Percentiles rank a stretch among this genome's conserved stretches.
phyloP scores from a whole-genome alignment of 305 asterid genomes.

The Fraxinus latifolia region DNA sequence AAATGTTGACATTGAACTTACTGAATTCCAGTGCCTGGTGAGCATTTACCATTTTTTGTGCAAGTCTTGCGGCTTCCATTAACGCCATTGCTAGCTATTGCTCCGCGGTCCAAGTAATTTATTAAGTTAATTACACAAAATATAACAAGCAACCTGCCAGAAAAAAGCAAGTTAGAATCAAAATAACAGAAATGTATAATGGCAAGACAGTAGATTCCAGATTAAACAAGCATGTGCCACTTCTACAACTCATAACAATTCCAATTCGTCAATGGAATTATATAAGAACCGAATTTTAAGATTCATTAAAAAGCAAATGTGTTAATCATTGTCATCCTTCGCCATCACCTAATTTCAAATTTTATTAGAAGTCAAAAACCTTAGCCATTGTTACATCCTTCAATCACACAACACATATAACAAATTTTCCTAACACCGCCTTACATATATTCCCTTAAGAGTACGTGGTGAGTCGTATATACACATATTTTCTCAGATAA shows the following conservation, averaged over 20 bases:
- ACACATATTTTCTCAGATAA: neutral
- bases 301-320: neutral
- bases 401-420: neutral
- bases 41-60: conserved; percentile 50
- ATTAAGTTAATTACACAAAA: conserved; percentile 71
- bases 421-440: conserved; percentile 3
- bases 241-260: neutral
- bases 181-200: conserved; percentile 3
- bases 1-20: conserved; percentile 36
- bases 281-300: neutral
- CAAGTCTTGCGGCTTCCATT: conserved; percentile 69
- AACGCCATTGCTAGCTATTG: conserved; percentile 89
- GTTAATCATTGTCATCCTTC: conserved; percentile 5
- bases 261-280: neutral
- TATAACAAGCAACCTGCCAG: conserved; percentile 68
- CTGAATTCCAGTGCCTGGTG: conserved; percentile 88
- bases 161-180: neutral
- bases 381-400: neutral
- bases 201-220: neutral
- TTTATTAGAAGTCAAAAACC: neutral
- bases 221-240: neutral
- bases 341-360: neutral
- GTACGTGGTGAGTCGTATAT: neutral
- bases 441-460: neutral
- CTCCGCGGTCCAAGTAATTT: conserved; percentile 81